phyloP scores from a whole-genome alignment of 441 rosid genomes.

The Metrosideros polymorpha region DNA sequence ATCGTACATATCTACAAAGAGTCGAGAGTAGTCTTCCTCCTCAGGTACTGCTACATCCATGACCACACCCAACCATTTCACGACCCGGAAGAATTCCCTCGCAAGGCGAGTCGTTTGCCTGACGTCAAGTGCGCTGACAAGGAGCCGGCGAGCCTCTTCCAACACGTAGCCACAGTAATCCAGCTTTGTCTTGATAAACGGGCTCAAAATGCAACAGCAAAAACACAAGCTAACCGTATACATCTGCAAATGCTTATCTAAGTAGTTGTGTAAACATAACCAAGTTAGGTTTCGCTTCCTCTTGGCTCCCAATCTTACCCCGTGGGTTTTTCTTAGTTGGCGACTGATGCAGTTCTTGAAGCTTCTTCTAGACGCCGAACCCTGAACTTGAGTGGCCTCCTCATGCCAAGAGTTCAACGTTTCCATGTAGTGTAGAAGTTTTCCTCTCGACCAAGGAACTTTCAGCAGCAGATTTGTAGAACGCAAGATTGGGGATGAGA shows the following conservation, averaged over 20 bases:
- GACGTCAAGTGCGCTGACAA: not conserved
- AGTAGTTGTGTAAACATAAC: not conserved
- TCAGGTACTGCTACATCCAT: not conserved
- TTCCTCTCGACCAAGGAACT: not conserved
- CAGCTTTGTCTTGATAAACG: not conserved
- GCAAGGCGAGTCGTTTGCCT: not conserved
- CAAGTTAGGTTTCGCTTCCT: not conserved
- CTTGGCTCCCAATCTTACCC: not conserved
- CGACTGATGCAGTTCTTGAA: not conserved
- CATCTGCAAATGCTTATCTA: too few relatives aligned
- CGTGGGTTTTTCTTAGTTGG: not conserved
- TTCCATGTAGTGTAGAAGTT: not conserved
- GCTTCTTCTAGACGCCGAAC: not conserved
- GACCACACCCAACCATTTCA: too few relatives aligned
- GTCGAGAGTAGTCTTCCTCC: not conserved
- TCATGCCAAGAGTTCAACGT: not conserved
- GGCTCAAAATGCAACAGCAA: not conserved
- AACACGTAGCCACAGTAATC: not conserved
- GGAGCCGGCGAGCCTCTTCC: not conserved
- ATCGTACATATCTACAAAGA: not conserved
- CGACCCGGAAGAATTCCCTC: not conserved
- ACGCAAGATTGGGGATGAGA: not conserved
- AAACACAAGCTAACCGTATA: accelerated
- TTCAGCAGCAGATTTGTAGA: not conserved
- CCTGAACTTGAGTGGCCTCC: not conserved